Evolutionary conservation across 108 stramenopile genomes (phyloP), one percentile per base, ranked within the genome.

Genomic region (Parmales sp.): DNA sequence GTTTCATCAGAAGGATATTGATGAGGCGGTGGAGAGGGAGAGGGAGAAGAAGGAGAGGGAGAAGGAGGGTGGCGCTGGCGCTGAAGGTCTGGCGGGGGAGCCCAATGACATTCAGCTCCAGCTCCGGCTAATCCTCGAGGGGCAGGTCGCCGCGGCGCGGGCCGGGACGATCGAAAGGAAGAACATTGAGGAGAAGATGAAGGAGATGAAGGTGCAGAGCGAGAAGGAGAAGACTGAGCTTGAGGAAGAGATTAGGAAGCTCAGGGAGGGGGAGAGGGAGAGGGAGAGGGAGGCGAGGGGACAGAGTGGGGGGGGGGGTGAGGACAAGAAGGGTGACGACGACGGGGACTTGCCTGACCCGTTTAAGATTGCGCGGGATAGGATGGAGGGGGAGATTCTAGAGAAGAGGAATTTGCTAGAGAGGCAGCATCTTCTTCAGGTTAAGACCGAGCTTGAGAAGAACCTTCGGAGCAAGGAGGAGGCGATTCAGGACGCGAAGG

Each of bases 1-100:
- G n/a, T n/a, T n/a, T n/a, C n/a, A 60, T 28, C 26, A 60, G 54
- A 60, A 60, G 54, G 54, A 60, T 9, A 60, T 34, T 28, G 36
- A 60, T 34, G 54, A 60, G 4, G 54, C 54, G 2, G 5, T 60
- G 26, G 36, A 34, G 26, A 34, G 31, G 26, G 36, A 34, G 31
- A 13, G 29, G 26, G 54, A 11, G 31, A 60, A 60, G 28, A 60
- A 34, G 31, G 36, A 34, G 54, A 29, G 3, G 54, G 54, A 28
- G 31, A 60, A 60, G 26, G 3, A 34, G n/a, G n/a, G n/a, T n/a
- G n/a, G n/a, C n/a, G n/a, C n/a, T n/a, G n/a, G n/a, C n/a, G n/a
- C n/a, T n/a, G n/a, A n/a, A n/a, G n/a, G n/a, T n/a, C n/a, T n/a
- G n/a, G n/a, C n/a, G n/a, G n/a, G n/a, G n/a, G n/a, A n/a, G n/a